These are phyloP conservation scores for Silene conica DNA, from an alignment of 148 eudicot genomes.

Conservation along the genomic window DNA sequence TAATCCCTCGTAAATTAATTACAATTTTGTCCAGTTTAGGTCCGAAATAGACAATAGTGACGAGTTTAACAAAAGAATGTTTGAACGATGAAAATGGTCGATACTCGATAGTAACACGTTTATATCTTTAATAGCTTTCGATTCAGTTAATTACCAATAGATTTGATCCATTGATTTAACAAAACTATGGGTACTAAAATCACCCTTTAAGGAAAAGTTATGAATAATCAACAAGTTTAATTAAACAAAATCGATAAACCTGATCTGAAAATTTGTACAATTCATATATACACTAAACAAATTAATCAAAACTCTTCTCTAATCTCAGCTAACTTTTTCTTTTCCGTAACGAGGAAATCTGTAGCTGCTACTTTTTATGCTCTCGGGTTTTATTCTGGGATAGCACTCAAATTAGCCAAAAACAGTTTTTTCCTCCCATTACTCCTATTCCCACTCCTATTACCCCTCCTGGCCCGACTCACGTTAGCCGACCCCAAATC, in stretches of 20 bases:
- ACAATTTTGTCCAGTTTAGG: no score
- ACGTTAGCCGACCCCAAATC: conserved; percentile 27
- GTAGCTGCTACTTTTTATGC: not conserved
- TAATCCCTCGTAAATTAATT: no score
- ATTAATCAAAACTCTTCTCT: not conserved
- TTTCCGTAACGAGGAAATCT: not conserved
- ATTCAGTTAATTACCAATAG: no score
- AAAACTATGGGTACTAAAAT: no score
- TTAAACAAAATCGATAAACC: conserved; percentile 8
- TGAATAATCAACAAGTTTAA: no score
- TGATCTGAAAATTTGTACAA: conserved; percentile 17
- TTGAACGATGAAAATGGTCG: no score
- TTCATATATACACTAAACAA: conserved; percentile 11
- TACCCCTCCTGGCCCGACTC: not conserved
- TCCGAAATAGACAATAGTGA: no score
- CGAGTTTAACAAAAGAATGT: no score
- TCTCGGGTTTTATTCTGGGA: conserved; percentile 41
- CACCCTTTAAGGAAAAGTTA: no score
- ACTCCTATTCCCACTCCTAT: conserved; percentile 20
- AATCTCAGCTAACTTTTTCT: not conserved
- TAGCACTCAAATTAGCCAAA: conserved; percentile 47
- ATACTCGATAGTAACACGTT: no score
- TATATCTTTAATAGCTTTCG: no score
- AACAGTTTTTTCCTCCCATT: conserved; percentile 28
- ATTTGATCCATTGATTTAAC: no score